These are phyloP conservation scores for Backusella tuberculispora DNA, from an alignment of 192 early-diverging fungal genomes.

Conservation along the genomic window DNA sequence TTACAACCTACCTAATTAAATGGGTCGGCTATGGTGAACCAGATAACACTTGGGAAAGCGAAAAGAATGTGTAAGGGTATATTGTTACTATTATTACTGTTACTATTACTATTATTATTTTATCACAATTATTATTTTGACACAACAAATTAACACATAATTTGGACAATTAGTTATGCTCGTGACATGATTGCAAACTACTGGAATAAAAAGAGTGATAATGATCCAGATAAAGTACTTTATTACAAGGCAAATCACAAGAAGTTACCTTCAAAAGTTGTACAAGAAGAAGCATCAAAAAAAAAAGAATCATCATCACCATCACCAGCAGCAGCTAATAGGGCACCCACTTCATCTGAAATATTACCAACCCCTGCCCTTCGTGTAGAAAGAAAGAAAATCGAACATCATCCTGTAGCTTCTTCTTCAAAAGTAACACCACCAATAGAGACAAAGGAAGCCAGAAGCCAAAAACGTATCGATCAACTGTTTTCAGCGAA, in stretches of 20 bases:
- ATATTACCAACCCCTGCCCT: not conserved
- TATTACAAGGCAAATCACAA: not conserved
- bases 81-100: not conserved
- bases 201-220: not conserved
- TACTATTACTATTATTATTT: too few relatives aligned
- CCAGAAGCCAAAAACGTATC: not conserved
- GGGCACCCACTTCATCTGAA: not conserved
- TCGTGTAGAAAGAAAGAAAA: not conserved
- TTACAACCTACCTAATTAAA: constrained; percentile 23
- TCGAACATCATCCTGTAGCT: not conserved
- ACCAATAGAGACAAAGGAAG: not conserved
- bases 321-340: not conserved
- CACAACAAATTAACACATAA: not conserved
- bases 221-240: not conserved
- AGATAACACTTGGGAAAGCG: constrained; percentile 23
- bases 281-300: not conserved
- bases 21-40: constrained; percentile 1
- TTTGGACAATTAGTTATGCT: not conserved
- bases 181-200: not conserved
- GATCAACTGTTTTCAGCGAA: not conserved
- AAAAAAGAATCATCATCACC: too few relatives aligned
- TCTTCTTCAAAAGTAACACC: not conserved
- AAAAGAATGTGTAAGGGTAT: constrained; percentile 11
- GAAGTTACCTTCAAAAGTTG: not conserved
- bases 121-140: not conserved